phyloP scores from a whole-genome alignment of 192 early-diverging fungal genomes.

The Rhizophagus sp. region DNA sequence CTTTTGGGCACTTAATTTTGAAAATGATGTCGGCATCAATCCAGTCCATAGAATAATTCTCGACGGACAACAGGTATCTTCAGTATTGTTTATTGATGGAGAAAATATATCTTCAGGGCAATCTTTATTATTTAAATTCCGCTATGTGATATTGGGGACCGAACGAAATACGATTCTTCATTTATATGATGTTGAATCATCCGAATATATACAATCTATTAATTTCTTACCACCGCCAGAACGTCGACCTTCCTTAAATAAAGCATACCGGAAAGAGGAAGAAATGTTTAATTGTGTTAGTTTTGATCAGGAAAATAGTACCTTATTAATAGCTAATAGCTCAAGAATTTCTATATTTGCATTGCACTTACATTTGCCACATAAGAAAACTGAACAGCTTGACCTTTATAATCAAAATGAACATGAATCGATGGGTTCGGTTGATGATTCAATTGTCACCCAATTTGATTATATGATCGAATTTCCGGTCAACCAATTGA shows the following conservation, averaged over 20 bases:
- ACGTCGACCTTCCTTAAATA: conserved; percentile 39
- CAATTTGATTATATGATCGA: conserved; percentile 52
- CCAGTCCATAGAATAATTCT: conserved; percentile 38
- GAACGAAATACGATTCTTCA: conserved; percentile 42
- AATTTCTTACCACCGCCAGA: conserved; percentile 44
- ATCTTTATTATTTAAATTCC: conserved; percentile 33
- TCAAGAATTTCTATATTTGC: conserved; percentile 48
- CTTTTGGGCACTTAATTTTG: conserved; percentile 34
- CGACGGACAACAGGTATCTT: conserved; percentile 36
- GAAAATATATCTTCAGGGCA: conserved; percentile 34
- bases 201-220: conserved; percentile 35
- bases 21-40: conserved; percentile 1
- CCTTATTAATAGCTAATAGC: conserved; percentile 46
- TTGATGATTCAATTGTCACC: background rate
- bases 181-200: conserved; percentile 37
- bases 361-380: conserved; percentile 21
- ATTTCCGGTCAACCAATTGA: conserved; percentile 43
- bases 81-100: conserved; percentile 26
- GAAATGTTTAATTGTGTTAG: conserved; percentile 51
- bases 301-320: conserved; percentile 39
- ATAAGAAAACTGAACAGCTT: background rate
- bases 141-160: conserved; percentile 43
- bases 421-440: conserved; percentile 31
- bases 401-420: conserved; percentile 19
- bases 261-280: conserved; percentile 34